Conservation (phyloP, 2,329 filamentous ascomycete genomes). For the Aspergillus udagawae region DNA sequence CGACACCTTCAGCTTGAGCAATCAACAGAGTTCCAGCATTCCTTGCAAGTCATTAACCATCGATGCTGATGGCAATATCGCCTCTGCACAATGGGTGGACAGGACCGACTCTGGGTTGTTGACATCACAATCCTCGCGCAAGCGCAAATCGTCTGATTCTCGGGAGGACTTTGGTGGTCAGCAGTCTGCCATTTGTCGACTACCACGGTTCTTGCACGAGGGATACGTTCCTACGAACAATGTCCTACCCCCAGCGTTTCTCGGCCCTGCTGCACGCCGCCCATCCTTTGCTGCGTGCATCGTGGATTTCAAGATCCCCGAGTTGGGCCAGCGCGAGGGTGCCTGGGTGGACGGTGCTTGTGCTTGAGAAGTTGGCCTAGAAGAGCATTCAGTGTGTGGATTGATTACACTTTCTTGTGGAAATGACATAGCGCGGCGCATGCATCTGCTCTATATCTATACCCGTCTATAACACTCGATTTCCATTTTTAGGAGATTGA, state of each 20-base stretch:
- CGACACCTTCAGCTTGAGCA: constrained; percentile 25
- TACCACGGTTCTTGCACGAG: constrained; percentile 4
- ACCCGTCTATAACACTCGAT: neutral
- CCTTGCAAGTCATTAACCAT: constrained; percentile 23
- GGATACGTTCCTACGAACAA: constrained; percentile 2
- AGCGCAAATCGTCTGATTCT: constrained; percentile 23
- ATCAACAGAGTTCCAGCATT: constrained; percentile 10
- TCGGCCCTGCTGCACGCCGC: constrained; percentile 12
- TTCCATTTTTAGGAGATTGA: too few relatives aligned
- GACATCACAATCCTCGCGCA: constrained; percentile 15
- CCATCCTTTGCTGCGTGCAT: constrained; percentile 35
- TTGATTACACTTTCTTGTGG: neutral
- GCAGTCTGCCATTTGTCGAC: constrained; percentile 16
- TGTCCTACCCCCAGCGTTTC: neutral
- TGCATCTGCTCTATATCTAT: neutral
- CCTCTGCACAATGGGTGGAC: constrained; percentile 15
- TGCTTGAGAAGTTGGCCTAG: neutral
- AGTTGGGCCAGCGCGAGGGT: constrained; percentile 21
- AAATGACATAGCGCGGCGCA: neutral
- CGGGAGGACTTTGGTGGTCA: constrained; percentile 21
- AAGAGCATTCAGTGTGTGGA: neutral
- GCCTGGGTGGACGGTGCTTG: constrained; percentile 15
- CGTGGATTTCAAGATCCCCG: constrained; percentile 34
- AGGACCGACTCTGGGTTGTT: constrained; percentile 7
- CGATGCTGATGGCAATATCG: constrained; percentile 24